These are phyloP conservation scores for Paradendryphiella salina DNA, from an alignment of 2,329 filamentous ascomycete genomes.

Conservation along the genomic window DNA sequence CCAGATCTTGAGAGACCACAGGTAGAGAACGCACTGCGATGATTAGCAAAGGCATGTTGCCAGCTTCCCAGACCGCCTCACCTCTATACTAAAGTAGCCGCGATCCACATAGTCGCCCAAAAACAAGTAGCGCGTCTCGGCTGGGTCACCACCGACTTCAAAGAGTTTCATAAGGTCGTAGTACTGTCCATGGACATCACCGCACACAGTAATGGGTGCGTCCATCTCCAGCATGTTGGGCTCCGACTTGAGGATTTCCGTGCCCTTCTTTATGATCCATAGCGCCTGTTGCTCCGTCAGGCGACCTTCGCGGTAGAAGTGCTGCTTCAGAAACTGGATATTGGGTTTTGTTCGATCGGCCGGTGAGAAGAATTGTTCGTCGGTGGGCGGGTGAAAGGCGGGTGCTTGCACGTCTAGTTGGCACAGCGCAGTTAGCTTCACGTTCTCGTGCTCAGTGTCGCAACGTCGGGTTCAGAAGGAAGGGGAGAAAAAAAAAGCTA, in stretches of 20 bases:
- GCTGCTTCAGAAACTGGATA: conserved; percentile 92
- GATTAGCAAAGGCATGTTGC: conserved; percentile 38
- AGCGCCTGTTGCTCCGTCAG: conserved; percentile 96
- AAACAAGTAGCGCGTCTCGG: conserved; percentile 96
- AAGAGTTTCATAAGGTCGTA: conserved; percentile 99
- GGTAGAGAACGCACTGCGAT: conserved; percentile 81
- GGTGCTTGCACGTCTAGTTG: conserved; percentile 90
- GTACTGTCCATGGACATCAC: conserved; percentile 98
- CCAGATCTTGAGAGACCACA: conserved; percentile 98
- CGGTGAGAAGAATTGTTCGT: conserved; percentile 92
- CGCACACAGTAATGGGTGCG: conserved; percentile 96
- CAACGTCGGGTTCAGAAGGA: conserved; percentile 3
- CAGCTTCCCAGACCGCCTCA: conserved; percentile 36
- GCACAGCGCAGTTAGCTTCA: conserved; percentile 31
- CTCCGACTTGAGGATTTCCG: conserved; percentile 83
- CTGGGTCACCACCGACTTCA: conserved; percentile 94
- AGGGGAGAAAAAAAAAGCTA: no score
- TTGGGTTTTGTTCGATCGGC: conserved; percentile 86
- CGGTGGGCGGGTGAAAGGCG: conserved; percentile 86
- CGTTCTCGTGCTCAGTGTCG: conserved; percentile 19
- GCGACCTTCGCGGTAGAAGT: conserved; percentile 96
- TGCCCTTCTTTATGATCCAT: conserved; percentile 89
- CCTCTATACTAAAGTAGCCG: conserved; percentile 98
- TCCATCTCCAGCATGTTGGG: conserved; percentile 99
- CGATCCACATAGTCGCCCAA: conserved; percentile 97